Evolutionary conservation across 495 filamentous ascomycete genomes (phyloP).

Genomic region (Neurospora pannonica): DNA sequence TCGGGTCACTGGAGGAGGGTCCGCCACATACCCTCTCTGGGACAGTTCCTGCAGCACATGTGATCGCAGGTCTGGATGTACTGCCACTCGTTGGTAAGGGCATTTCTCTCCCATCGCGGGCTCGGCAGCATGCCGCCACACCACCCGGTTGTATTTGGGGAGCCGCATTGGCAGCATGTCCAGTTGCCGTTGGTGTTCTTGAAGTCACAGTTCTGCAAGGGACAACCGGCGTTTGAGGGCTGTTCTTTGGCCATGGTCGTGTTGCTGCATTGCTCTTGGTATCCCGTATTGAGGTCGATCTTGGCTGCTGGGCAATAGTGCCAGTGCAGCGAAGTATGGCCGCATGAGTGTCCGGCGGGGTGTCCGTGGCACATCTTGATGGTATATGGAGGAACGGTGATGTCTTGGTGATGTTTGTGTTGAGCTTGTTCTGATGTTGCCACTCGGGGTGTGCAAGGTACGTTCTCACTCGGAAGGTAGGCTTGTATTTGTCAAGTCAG

Average conservation of each 20-base stretch:
- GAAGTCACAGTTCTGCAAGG: conserved; percentile 33
- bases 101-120: conserved; percentile 25
- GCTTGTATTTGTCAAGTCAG: background rate
- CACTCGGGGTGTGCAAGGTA: background rate
- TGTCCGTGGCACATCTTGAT: conserved; percentile 35
- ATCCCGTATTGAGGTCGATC: conserved; percentile 32
- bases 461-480: background rate
- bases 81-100: conserved; percentile 23
- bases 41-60: conserved; percentile 32
- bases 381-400: background rate
- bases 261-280: conserved; percentile 31
- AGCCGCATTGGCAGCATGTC: conserved; percentile 34
- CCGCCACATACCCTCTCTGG: conserved; percentile 20
- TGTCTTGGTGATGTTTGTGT: background rate
- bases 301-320: conserved; percentile 33
- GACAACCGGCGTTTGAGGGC: conserved; percentile 26
- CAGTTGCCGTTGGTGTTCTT: conserved; percentile 28
- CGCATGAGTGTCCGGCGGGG: conserved; percentile 32
- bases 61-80: conserved; percentile 33
- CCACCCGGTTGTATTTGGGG: conserved; percentile 33
- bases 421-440: background rate
- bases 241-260: conserved; percentile 29
- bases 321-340: conserved; percentile 35
- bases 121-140: conserved; percentile 18
- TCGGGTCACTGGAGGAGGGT: background rate